Conservation (phyloP, 2,329 filamentous ascomycete genomes). For the Xylaria sp. region DNA sequence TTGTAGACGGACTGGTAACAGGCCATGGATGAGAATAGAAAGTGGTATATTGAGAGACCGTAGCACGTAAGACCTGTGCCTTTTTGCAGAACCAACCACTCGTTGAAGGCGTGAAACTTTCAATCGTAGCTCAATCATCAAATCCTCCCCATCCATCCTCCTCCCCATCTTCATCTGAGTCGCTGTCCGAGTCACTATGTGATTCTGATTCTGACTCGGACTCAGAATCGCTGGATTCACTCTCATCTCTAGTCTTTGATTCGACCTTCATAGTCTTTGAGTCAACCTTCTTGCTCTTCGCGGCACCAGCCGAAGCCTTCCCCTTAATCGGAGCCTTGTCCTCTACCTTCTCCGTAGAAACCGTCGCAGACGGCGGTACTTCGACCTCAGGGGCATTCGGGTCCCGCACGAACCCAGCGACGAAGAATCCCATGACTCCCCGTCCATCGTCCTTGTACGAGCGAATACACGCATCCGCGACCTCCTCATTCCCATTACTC, state of each 20-base stretch:
- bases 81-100: background rate
- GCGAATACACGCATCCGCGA: constrained; percentile 73
- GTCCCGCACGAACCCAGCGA: constrained; percentile 75
- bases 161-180: constrained; percentile 1
- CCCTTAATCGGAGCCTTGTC: background rate
- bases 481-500: constrained; percentile 43
- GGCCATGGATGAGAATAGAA: too few relatives aligned
- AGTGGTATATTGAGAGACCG: too few relatives aligned
- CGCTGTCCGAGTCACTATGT: constrained; percentile 15
- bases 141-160: constrained; percentile 34
- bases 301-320: background rate
- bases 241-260: background rate
- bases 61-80: background rate
- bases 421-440: constrained; percentile 93
- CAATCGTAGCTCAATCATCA: constrained; percentile 24
- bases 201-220: background rate
- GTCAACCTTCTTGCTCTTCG: background rate
- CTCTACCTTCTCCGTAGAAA: background rate
- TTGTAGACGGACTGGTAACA: too few relatives aligned
- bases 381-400: constrained; percentile 28
- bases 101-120: too few relatives aligned
- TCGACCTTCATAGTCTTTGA: background rate
- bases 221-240: constrained; percentile 10
- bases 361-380: constrained; percentile 16
- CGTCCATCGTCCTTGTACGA: constrained; percentile 75